Evolutionary conservation across 1,284 basidiomycete species (phyloP).

Genomic region (Afroboletus lepidellus): DNA sequence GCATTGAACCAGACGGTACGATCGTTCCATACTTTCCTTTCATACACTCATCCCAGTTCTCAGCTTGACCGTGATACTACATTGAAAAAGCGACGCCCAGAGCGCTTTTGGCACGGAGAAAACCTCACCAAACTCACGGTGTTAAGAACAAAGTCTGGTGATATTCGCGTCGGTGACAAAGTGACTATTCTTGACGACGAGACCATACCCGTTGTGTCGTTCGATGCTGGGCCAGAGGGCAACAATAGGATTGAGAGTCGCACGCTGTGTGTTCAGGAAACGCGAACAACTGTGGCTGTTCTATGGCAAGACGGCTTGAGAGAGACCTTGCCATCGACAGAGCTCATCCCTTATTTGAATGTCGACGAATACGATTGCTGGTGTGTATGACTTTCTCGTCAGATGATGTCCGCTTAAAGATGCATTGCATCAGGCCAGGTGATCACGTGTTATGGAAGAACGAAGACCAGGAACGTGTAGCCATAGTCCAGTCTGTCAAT

Average conservation of each 20-base stretch:
- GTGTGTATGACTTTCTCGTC: conserved; percentile 41
- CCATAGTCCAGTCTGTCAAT: conserved; percentile 79
- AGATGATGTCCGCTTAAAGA: conserved; percentile 5
- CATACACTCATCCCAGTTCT: conserved; percentile 8
- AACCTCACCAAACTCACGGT: conserved; percentile 68
- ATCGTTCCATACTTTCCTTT: conserved; percentile 5
- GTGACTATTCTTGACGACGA: conserved; percentile 51
- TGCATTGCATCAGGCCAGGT: conserved; percentile 74
- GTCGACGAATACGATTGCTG: conserved; percentile 86
- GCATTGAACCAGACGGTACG: conserved; percentile 84
- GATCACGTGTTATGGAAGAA: conserved; percentile 87
- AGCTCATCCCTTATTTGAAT: conserved; percentile 80
- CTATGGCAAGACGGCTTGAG: conserved; percentile 86
- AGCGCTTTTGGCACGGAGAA: conserved; percentile 70
- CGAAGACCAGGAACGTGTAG: conserved; percentile 65
- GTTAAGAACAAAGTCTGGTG: conserved; percentile 60
- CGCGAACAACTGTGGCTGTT: conserved; percentile 67
- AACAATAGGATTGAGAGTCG: conserved; percentile 49
- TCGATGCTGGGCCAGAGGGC: conserved; percentile 50
- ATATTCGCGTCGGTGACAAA: conserved; percentile 69
- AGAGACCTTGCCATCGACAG: conserved; percentile 58
- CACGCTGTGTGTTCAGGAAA: conserved; percentile 67
- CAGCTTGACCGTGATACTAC: conserved; percentile 62
- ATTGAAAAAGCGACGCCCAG: conserved; percentile 60
- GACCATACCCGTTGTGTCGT: conserved; percentile 51